Evolutionary conservation across 352 stramenopile species (phyloP), one percentile per base, ranked within the genome.

Genomic region (Blastocystis sp.): DNA sequence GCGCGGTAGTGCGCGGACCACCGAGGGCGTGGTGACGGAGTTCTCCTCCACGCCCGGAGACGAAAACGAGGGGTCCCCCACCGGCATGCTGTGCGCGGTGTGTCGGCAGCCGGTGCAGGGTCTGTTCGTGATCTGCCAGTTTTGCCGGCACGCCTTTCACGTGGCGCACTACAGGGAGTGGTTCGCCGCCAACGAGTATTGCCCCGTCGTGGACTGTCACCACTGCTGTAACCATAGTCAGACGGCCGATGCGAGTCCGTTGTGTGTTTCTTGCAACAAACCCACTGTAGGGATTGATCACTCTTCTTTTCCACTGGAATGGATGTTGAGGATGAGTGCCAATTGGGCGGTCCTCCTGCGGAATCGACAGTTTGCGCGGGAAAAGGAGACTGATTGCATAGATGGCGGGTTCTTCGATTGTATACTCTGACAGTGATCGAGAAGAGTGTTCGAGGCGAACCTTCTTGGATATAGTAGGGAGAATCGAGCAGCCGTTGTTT

Each of bases 201-300:
- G 74, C 69, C 74, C 74, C 3, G 61, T 84, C 17, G 24, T 84
- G 1, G 52, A 42, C 7, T 84, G 74, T 69, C 40, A 24, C 11
- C 34, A 63, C 43, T 69, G 57, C n/a, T 84, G 74, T 84, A 69
- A 84, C 28, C 74, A 84, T 84, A 77, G 10, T 60, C 11, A 42
- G 14, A 57, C 48, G 48, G 48, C 48, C 6, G 14, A 14, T 57
- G 6, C 14, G 48, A 57, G 48, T 57, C 6, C 48, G 48, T 57
- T 17, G 48, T 7, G 48, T 57, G 48, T 57, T 57, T 57, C 6
- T 57, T 57, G 48, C 6, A 57, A 57, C 6, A 14, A 57, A 34
- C 28, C 28, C 28, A 34, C 28, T 34, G 28, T 34, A 34, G 28
- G 28, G 28, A 34, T 34, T 34, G 28, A 57, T 14, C 48, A 57